Percentiles rank a stretch among this genome's conserved stretches.
Evolutionary conservation across 179 eudicot species (phyloP).

Genomic region (Amaranthus tricolor): DNA sequence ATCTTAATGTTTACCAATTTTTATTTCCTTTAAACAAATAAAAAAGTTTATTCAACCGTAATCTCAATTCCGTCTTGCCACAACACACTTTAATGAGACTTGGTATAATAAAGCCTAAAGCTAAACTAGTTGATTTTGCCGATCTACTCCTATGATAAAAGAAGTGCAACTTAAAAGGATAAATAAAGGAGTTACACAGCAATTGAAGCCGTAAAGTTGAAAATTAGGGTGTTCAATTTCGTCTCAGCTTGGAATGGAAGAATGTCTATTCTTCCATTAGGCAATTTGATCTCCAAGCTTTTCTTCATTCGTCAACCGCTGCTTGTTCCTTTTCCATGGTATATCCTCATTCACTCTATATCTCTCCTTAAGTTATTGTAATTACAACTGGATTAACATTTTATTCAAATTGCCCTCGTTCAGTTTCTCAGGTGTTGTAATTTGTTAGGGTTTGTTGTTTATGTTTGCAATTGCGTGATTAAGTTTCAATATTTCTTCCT

Average conservation of each 20-base stretch:
- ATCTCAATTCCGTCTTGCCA: too few relatives aligned
- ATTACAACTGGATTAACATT: neutral
- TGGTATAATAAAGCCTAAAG: too few relatives aligned
- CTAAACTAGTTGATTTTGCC: too few relatives aligned
- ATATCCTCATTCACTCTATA: neutral
- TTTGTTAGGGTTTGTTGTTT: neutral
- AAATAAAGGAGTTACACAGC: too few relatives aligned
- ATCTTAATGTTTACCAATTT: too few relatives aligned
- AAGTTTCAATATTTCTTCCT: neutral
- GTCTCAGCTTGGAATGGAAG: neutral
- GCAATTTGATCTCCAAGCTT: constrained; percentile 5
- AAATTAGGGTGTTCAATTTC: too few relatives aligned
- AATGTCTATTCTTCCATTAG: neutral
- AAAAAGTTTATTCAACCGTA: too few relatives aligned
- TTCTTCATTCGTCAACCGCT: neutral
- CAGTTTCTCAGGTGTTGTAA: neutral
- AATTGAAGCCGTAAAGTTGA: too few relatives aligned
- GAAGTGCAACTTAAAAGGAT: too few relatives aligned
- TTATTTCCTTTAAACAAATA: too few relatives aligned
- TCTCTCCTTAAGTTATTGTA: neutral
- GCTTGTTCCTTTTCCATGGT: constrained; percentile 13
- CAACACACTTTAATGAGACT: too few relatives aligned
- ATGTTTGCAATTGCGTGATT: neutral
- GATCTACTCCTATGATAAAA: too few relatives aligned
- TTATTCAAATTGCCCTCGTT: neutral